Evolutionary conservation across 768 basidiomycete genomes (phyloP).

Genomic region (Lactifluus hygrophoroides): DNA sequence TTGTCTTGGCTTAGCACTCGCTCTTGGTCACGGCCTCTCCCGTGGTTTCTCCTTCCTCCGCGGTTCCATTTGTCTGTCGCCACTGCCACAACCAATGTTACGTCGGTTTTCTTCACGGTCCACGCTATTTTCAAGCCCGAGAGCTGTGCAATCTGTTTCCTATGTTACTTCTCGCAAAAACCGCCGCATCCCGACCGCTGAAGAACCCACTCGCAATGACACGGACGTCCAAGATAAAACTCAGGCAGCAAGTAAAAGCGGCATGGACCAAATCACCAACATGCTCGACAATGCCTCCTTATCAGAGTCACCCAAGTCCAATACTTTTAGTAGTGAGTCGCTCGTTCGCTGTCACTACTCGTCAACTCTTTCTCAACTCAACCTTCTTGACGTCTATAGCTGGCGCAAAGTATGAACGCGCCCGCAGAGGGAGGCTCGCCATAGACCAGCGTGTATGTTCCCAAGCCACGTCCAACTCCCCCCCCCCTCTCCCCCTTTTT

Average conservation of each 20-base stretch:
- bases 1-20: too few relatives aligned
- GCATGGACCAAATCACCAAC: constrained; percentile 4
- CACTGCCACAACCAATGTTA: background rate
- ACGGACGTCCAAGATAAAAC: background rate
- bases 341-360: background rate
- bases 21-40: constrained; percentile 6
- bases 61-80: background rate
- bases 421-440: constrained; percentile 12
- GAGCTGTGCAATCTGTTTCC: background rate
- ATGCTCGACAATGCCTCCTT: constrained; percentile 2
- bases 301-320: background rate
- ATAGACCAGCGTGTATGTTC: constrained; percentile 20
- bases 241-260: background rate
- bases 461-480: background rate
- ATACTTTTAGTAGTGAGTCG: background rate
- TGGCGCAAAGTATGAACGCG: constrained; percentile 12
- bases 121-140: background rate
- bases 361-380: background rate
- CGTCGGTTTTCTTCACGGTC: background rate
- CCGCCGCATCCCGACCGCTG: background rate
- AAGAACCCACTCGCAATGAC: background rate
- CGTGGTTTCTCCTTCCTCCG: constrained; percentile 11
- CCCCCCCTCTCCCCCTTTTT: too few relatives aligned
- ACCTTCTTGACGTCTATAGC: background rate
- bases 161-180: background rate